Evolutionary conservation across 495 filamentous ascomycete species (phyloP).

Genomic region (Neurospora intermedia): DNA sequence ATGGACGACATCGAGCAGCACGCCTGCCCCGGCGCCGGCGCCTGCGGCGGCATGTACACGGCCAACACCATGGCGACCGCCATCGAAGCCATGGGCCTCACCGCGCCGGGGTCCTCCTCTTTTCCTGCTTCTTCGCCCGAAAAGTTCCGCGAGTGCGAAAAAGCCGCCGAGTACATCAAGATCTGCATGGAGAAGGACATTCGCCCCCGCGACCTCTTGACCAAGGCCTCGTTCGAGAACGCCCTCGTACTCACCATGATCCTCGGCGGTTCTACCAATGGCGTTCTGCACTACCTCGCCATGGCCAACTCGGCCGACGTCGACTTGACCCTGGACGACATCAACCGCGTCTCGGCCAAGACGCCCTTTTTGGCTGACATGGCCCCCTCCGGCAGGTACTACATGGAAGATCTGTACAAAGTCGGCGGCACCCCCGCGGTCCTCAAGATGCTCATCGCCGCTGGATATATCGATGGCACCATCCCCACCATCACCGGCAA

Average conservation of each 20-base stretch:
- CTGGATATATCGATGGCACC: conserved; percentile 68
- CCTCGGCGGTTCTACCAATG: conserved; percentile 83
- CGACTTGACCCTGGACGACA: conserved; percentile 72
- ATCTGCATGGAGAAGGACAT: conserved; percentile 82
- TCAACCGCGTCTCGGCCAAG: conserved; percentile 79
- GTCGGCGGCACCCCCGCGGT: conserved; percentile 87
- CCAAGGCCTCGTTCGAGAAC: conserved; percentile 81
- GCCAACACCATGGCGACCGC: conserved; percentile 97
- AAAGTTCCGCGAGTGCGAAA: conserved; percentile 85
- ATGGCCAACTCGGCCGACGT: conserved; percentile 89
- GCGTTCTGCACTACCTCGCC: conserved; percentile 86
- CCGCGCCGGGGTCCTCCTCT: conserved; percentile 80
- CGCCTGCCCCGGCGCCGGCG: conserved; percentile 82
- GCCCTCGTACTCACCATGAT: conserved; percentile 90
- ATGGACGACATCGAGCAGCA: conserved; percentile 79
- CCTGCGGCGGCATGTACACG: conserved; percentile 96
- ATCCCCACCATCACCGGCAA: conserved; percentile 89
- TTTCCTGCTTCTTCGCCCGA: conserved; percentile 80
- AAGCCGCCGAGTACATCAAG: conserved; percentile 76
- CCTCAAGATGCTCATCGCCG: conserved; percentile 81
- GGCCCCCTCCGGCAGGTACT: conserved; percentile 75
- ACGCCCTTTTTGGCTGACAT: conserved; percentile 92
- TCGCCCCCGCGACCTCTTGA: conserved; percentile 72
- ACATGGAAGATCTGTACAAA: conserved; percentile 92
- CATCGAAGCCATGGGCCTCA: conserved; percentile 91